These are phyloP conservation scores for Cyberlindnera subsufficiens DNA, from an alignment of 805 yeast species.

Conservation along the genomic window DNA sequence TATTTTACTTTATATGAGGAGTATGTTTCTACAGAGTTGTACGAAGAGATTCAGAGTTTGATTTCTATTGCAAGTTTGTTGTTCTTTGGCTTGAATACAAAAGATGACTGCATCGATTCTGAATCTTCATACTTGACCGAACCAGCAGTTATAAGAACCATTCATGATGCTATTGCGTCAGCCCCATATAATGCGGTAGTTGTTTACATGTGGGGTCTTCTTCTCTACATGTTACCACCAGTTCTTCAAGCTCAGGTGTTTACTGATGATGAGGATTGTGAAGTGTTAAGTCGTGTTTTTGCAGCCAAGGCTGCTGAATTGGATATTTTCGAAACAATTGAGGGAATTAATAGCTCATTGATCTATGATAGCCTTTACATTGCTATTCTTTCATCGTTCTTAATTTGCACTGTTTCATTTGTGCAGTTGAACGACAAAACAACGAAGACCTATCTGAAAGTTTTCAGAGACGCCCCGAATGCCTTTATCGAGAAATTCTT, in stretches of 20 bases:
- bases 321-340: constrained; percentile 42
- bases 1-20: constrained; percentile 15
- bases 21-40: constrained; percentile 13
- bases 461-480: constrained; percentile 27
- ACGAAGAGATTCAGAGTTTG: constrained; percentile 36
- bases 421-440: constrained; percentile 38
- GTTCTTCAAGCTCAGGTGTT: constrained; percentile 37
- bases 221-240: constrained; percentile 44
- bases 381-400: constrained; percentile 34
- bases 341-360: constrained; percentile 34
- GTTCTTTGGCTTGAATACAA: constrained; percentile 51
- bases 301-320: constrained; percentile 28
- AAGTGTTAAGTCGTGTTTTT: constrained; percentile 5
- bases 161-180: constrained; percentile 34
- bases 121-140: constrained; percentile 36
- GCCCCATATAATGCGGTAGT: constrained; percentile 41
- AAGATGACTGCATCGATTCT: constrained; percentile 35
- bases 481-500: constrained; percentile 34
- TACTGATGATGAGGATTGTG: constrained; percentile 17
- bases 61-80: constrained; percentile 44
- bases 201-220: constrained; percentile 62
- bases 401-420: constrained; percentile 33
- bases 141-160: constrained; percentile 28
- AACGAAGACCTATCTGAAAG: constrained; percentile 25
- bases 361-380: constrained; percentile 46